A percentile compares a stretch with the other conserved stretches of the same genome.
Evolutionary conservation across 208 protist genomes (phyloP).

Genomic region (Leishmania aethiopica): DNA sequence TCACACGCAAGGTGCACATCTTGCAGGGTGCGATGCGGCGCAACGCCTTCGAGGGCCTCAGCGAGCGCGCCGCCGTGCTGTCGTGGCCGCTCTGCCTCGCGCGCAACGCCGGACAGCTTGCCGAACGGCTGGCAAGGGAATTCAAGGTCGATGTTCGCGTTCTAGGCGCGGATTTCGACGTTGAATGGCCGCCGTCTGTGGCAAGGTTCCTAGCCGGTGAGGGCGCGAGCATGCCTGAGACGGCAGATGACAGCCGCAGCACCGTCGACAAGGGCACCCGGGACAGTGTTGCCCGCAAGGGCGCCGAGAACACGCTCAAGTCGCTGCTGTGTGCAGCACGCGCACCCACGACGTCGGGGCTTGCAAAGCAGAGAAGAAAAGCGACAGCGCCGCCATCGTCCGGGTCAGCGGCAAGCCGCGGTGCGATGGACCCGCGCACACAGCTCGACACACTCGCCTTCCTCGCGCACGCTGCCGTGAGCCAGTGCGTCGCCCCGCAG

Average conservation of each 20-base stretch:
- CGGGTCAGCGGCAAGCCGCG: not conserved
- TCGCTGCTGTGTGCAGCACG: conserved; percentile 6
- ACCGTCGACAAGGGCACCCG: not conserved
- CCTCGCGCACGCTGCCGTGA: conserved; percentile 60
- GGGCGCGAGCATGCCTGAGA: not conserved
- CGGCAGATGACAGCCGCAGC: not conserved
- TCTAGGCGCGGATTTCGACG: conserved; percentile 56
- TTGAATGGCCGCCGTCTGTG: conserved; percentile 32
- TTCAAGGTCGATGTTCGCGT: conserved; percentile 80
- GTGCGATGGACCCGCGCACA: not conserved
- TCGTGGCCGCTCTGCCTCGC: conserved; percentile 78
- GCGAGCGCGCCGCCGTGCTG: conserved; percentile 75
- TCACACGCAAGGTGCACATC: conserved; percentile 72
- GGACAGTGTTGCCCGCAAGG: not conserved
- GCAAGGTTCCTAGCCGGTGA: not conserved
- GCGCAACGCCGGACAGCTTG: conserved; percentile 50
- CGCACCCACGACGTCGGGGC: not conserved
- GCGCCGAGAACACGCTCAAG: conserved; percentile 6
- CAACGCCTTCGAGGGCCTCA: conserved; percentile 61
- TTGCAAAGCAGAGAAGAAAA: not conserved
- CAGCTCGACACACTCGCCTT: conserved; percentile 54
- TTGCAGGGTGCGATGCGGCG: conserved; percentile 68
- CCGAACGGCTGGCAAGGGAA: conserved; percentile 54
- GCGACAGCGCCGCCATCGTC: not conserved
- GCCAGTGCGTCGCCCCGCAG: conserved; percentile 67